Evolutionary conservation across 345 rosid species (phyloP), one percentile per base, ranked within the genome.

Genomic region (Alliaria petiolata): DNA sequence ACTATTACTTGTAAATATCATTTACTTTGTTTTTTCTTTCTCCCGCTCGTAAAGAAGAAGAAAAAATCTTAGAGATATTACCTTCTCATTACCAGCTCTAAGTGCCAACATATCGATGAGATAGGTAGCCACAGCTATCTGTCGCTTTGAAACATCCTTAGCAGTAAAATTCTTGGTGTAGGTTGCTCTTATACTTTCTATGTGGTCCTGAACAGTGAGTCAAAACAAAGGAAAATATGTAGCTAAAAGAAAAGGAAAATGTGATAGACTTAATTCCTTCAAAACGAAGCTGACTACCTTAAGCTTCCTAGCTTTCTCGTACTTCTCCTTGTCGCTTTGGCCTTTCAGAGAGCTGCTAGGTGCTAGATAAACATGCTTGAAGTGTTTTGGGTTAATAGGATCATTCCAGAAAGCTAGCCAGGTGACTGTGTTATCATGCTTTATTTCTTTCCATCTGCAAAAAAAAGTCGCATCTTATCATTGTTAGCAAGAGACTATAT

Each of bases 31-130:
- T 33, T 1, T 36, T 6, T 31, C 34, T 0, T 31, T 31, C 34
- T 25, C 26, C 26, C 26, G 3, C 26, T 25, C 26, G 2, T 3
- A 25, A 25, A 3, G 3, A 25, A 25, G 4, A 31, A 34, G 9
- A 34, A 34, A 7, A 34, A 34, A 34, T 25, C 26, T 25, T n/a
- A n/a, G 3, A 31, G 7, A 16, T 11, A 40, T 71, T 87, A 93
- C 97, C 97, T 93, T 93, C 85, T 91, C 97, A 74, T 91, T 93
- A 28, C 98, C 98, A 35, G 97, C 98, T 86, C 98, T 93, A 61
- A 93, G 93, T 71, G 98, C 98, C 74, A 93, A 75, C 73, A 87
- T 87, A 78, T 91, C 98, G 73, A 91, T 91, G 67, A 93, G 95
- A 83, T 91, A 89, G 60, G 95, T 93, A 28, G 98, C 98, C 52